Evolutionary conservation across 2,329 filamentous ascomycete genomes (phyloP), one percentile per base, ranked within the genome.

Genomic region (Leptosphaerulina australis): DNA sequence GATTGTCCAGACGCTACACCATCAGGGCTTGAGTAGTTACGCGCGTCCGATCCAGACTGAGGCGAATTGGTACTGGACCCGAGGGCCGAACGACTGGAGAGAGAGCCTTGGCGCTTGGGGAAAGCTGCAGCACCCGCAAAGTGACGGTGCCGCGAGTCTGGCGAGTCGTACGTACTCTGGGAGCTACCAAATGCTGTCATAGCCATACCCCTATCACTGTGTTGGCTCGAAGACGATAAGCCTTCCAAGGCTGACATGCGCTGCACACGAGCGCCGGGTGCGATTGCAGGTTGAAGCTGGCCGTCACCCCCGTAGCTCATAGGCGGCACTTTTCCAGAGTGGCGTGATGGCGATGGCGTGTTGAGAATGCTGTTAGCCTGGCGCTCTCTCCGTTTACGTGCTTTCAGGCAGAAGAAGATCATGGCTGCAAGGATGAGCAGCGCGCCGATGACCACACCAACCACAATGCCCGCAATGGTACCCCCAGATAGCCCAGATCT

Each of bases 211-310:
- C 62, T 61, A 49, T 66, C 67, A 57, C 71, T 80, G 48, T 81
- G 81, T 24, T 78, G 58, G 9, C 56, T 63, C n/a, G 69, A 70
- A 17, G 85, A 82, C 50, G 81, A 83, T 0, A 85, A 84, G 45
- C 87, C 84, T 74, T 97, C 93, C 43, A 99, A 75, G 25, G 94
- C 94, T 29, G 93, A 92, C 94, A 99, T 97, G 47, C 94, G 87
- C 29, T 94, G 90, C 51, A 99, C 94, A 55, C 94, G 87, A 22
- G 91, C 91, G 33, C 91, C 92, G 5, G 91, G 90, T 9, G 95
- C 80, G 12, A 91, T 83, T 62, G 62, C 55, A 12, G 74, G 63
- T 63, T 57, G 68, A 63, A 46, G 66, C 38, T 64, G 59, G 17
- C 71, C 64, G 20, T 75, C 75, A 33, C 75, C 72, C 40, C 74